These are phyloP conservation scores for Megacollybia platyphylla DNA, from an alignment of 1,284 basidiomycete species.

Conservation along the genomic window DNA sequence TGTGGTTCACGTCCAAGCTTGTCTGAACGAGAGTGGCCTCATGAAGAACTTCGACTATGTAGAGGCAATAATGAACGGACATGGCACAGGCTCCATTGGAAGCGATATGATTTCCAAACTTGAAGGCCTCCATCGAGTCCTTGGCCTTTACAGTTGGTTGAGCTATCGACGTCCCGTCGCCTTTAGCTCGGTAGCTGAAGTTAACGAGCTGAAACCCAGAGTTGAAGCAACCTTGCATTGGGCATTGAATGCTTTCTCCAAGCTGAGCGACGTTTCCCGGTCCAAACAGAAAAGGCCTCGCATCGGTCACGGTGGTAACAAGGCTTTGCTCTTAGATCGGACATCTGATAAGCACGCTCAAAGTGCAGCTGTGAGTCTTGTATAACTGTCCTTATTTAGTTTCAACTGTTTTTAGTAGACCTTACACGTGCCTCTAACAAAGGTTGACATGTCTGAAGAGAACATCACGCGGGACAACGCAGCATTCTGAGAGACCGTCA, in stretches of 20 bases:
- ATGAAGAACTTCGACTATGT: slow-evolving; percentile 29
- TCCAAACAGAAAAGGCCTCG: too few relatives aligned
- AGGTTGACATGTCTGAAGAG: too few relatives aligned
- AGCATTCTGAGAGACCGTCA: too few relatives aligned
- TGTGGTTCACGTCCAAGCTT: slow-evolving; percentile 20
- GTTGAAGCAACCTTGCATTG: slow-evolving; percentile 64
- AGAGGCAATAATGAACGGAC: slow-evolving; percentile 19
- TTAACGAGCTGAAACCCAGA: slow-evolving; percentile 44
- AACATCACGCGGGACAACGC: too few relatives aligned
- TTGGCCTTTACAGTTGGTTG: slow-evolving; percentile 85
- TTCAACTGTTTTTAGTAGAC: too few relatives aligned
- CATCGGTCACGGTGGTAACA: too few relatives aligned
- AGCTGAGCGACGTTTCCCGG: not conserved
- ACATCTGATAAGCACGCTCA: too few relatives aligned
- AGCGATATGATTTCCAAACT: slow-evolving; percentile 23
- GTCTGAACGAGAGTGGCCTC: slow-evolving; percentile 22
- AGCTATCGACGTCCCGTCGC: slow-evolving; percentile 65
- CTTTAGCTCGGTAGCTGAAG: slow-evolving; percentile 50
- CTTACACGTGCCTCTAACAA: too few relatives aligned
- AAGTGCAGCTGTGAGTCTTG: too few relatives aligned
- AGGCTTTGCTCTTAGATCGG: too few relatives aligned
- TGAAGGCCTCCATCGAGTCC: slow-evolving; percentile 74
- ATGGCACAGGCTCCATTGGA: slow-evolving; percentile 10
- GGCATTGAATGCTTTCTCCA: slow-evolving; percentile 32
- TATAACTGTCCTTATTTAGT: too few relatives aligned